Base-by-base conservation (phyloP, 2,329 filamentous ascomycete species). In the Ceratocystis colombiana region DNA sequence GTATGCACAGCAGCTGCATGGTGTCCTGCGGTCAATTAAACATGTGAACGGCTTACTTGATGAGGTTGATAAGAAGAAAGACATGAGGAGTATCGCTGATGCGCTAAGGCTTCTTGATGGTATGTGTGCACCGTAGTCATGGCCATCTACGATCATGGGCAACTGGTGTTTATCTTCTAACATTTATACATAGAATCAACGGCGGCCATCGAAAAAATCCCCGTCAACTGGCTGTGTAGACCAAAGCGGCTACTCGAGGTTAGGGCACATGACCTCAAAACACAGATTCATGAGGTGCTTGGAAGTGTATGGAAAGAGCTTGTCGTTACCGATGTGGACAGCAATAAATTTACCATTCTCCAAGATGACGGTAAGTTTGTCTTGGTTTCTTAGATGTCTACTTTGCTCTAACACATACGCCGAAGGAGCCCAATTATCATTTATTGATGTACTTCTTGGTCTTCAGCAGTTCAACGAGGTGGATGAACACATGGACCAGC, bases 251-350 rank as follows among this genome's bases (percentile, higher is more conserved):
- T 95, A 28, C 76, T 96, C 3, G 80, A 86, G 68, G 75, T 84
- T 57, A 83, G 87, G 69, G 81, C 84, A 1, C 84, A 84, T 30
- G 84, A 86, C 71, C 77, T 96, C 66, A 86, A 86, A 69, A 80
- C 82, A 1, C 79, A 82, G 22, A 81, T 94, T 25, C 82, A 85
- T 67, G 82, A 87, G 50, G 82, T 84, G 7, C 81, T 94, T 48
- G 82, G 84, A 55, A 79, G 80, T 65, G 81, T 86, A n/a, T 96
- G 91, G 90, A 82, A 82, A 67, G 77, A 80, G 0, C 77, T 93
- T 55, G 77, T 96, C 12, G 75, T 79, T 1, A 75, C 91, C 20
- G 84, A 93, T 71, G 74, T 78, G 0, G 77, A 82, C 25, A 75
- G 77, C 7, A 77, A 78, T 7, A 79, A 75, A 59, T 75, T 94